phyloP scores from a whole-genome alignment of 495 filamentous ascomycete genomes.

The Neurospora cerealis region DNA sequence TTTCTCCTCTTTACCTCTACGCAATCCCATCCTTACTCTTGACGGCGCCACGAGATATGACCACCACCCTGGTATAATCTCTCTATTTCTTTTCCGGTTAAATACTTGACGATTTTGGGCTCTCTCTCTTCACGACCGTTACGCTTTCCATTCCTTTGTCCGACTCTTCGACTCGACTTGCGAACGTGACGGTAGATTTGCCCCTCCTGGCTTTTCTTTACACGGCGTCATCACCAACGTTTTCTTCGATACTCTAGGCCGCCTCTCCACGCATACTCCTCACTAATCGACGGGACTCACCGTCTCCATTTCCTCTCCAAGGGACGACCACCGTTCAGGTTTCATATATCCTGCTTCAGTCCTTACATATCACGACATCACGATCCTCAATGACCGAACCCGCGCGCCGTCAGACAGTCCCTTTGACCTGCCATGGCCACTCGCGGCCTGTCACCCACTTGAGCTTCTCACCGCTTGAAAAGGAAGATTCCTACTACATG shows the following conservation, averaged over 20 bases:
- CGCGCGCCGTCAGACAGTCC: conserved; percentile 52
- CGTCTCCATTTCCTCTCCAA: background rate
- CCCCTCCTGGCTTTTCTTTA: background rate
- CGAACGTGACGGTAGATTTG: background rate
- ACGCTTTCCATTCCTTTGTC: conserved; percentile 14
- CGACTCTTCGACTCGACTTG: background rate
- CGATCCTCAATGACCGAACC: conserved; percentile 33
- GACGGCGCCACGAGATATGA: conserved; percentile 3
- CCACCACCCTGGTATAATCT: conserved; percentile 5
- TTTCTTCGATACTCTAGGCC: background rate
- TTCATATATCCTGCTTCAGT: background rate
- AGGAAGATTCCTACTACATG: conserved; percentile 83
- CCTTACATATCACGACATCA: background rate
- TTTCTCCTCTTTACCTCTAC: background rate
- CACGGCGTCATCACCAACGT: background rate
- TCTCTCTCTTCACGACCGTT: conserved; percentile 16
- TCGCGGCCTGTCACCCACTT: conserved; percentile 92
- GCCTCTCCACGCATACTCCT: background rate
- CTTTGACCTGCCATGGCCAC: conserved; percentile 94
- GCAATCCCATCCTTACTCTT: background rate
- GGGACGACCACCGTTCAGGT: background rate
- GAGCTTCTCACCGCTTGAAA: conserved; percentile 75
- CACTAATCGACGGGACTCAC: background rate
- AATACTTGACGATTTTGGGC: conserved; percentile 5
- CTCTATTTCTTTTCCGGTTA: conserved; percentile 1